Evolutionary conservation across 2,329 filamentous ascomycete genomes (phyloP).

Genomic region (Colletotrichum sp.): DNA sequence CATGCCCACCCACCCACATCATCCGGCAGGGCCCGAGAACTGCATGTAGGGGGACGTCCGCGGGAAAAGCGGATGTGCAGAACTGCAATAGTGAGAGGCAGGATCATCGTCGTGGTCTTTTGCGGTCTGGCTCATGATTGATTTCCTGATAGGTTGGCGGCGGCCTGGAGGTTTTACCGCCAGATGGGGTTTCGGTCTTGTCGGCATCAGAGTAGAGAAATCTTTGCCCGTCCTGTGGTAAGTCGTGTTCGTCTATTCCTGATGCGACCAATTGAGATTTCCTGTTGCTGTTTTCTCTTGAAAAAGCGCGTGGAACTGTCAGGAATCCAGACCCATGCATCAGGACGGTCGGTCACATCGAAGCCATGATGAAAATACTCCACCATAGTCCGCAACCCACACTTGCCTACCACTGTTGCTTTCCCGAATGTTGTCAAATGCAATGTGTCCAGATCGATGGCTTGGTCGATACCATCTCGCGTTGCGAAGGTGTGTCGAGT

Average conservation of each 20-base stretch:
- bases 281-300: background rate
- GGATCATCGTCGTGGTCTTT: background rate
- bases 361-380: background rate
- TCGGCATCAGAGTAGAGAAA: rapidly evolving
- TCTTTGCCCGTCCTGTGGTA: rapidly evolving
- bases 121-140: rapidly evolving
- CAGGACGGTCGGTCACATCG: background rate
- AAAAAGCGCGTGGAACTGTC: rapidly evolving
- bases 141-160: background rate
- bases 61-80: background rate
- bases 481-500: background rate
- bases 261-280: background rate
- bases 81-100: background rate
- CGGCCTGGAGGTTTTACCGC: too few species aligned
- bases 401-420: too few species aligned
- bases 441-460: too few species aligned
- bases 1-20: background rate
- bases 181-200: background rate
- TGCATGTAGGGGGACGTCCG: background rate
- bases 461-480: background rate
- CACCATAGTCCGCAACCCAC: background rate
- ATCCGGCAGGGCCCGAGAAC: background rate
- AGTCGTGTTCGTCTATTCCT: rapidly evolving
- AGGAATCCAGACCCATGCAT: background rate
- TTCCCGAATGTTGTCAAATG: too few species aligned